Evolutionary conservation across 768 basidiomycete genomes (phyloP).

Genomic region (Russula griseocarnosa): DNA sequence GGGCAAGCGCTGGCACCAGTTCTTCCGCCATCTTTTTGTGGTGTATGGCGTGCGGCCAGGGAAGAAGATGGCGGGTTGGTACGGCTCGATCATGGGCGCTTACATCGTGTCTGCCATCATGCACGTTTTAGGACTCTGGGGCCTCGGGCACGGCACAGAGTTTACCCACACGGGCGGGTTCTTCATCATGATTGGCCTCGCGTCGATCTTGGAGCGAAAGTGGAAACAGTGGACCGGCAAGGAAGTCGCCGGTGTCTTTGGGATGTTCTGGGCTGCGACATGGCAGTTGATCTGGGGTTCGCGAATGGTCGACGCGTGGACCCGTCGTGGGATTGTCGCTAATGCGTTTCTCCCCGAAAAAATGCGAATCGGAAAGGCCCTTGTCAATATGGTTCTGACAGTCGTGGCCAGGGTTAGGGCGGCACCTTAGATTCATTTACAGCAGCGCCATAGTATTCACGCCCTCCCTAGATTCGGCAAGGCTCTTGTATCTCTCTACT

Average conservation of each 20-base stretch:
- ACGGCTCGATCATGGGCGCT: conserved; percentile 51
- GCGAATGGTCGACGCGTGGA: conserved; percentile 26
- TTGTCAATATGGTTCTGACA: conserved; percentile 8
- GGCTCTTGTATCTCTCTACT: not conserved
- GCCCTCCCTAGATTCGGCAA: not conserved
- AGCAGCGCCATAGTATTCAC: not conserved
- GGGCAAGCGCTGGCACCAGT: conserved; percentile 42
- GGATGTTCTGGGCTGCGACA: conserved; percentile 49
- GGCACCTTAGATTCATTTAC: not conserved
- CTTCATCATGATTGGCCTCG: conserved; percentile 57
- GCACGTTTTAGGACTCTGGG: conserved; percentile 57
- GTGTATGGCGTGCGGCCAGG: conserved; percentile 36
- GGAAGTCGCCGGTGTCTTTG: conserved; percentile 46
- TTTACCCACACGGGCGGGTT: conserved; percentile 45
- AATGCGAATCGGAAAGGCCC: conserved; percentile 18
- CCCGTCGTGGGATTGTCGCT: conserved; percentile 21
- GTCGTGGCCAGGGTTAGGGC: conserved; percentile 4
- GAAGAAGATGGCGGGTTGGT: conserved; percentile 43
- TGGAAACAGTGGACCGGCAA: conserved; percentile 46
- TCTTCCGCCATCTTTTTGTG: conserved; percentile 37
- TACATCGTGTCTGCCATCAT: conserved; percentile 58
- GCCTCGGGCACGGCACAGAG: conserved; percentile 56
- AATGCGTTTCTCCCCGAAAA: conserved; percentile 17
- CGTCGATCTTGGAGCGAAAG: conserved; percentile 46
- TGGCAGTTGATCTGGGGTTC: conserved; percentile 48